A percentile compares a stretch with the other conserved stretches of the same genome.
These are phyloP conservation scores for Salix dunnii DNA, from an alignment of 345 rosid species.

Conservation along the genomic window DNA sequence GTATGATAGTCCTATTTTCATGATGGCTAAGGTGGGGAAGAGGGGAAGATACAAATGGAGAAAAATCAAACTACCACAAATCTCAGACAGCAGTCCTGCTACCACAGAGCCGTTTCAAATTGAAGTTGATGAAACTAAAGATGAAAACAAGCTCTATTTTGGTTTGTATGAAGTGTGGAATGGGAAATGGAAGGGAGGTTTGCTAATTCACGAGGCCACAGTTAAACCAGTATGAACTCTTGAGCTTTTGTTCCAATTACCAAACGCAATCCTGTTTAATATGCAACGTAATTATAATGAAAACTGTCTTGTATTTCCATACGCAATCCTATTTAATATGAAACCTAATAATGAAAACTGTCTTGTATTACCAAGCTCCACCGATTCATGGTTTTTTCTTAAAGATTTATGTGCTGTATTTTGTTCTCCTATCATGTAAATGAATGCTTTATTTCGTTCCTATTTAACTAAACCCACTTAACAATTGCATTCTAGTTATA, in stretches of 20 bases:
- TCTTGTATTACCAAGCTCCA: background rate
- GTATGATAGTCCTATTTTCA: slow-evolving; percentile 39
- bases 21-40: slow-evolving; percentile 59
- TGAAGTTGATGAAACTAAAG: background rate
- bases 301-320: background rate
- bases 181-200: slow-evolving; percentile 62
- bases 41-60: slow-evolving; percentile 37
- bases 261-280: background rate
- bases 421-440: background rate
- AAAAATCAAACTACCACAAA: slow-evolving; percentile 12
- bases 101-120: background rate
- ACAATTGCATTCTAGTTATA: background rate
- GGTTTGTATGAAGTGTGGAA: slow-evolving; percentile 75
- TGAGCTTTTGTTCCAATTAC: background rate
- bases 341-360: background rate
- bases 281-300: background rate
- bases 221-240: background rate
- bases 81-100: accelerated
- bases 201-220: slow-evolving; percentile 41
- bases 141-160: slow-evolving; percentile 34
- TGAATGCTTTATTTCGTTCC: background rate
- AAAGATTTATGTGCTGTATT: background rate
- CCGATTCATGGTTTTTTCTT: background rate
- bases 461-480: background rate
- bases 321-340: background rate